Evolutionary conservation across 305 asterid species (phyloP).

Genomic region (Plantago coronopus): DNA sequence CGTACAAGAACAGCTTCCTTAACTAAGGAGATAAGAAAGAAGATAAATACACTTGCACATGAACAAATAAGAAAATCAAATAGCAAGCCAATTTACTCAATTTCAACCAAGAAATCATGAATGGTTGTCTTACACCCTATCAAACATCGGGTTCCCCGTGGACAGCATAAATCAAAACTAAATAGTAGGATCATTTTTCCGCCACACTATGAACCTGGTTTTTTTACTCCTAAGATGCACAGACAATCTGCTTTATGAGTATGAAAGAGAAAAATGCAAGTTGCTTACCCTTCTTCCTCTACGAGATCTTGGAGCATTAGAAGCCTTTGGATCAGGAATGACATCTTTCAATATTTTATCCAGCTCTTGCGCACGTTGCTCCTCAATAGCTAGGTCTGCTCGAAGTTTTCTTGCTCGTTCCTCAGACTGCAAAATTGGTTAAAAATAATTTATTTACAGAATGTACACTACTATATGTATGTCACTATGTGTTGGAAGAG

Average conservation of each 20-base stretch:
- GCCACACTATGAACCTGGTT: neutral
- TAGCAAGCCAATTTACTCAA: too few relatives aligned
- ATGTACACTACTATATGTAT: neutral
- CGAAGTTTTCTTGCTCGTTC: constrained; percentile 81
- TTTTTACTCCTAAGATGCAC: neutral
- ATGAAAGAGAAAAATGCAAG: constrained; percentile 16
- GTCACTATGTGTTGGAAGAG: neutral
- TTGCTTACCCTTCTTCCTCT: constrained; percentile 68
- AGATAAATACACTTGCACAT: too few relatives aligned
- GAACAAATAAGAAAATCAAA: too few relatives aligned
- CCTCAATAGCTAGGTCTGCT: constrained; percentile 80
- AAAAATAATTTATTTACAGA: constrained; percentile 8
- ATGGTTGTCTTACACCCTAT: too few relatives aligned
- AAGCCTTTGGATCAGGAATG: constrained; percentile 48
- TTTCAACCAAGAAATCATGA: too few relatives aligned
- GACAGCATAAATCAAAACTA: neutral
- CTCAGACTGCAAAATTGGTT: constrained; percentile 58
- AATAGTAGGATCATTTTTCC: neutral
- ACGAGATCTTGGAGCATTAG: constrained; percentile 46
- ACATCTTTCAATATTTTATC: constrained; percentile 72
- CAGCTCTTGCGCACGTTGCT: constrained; percentile 72
- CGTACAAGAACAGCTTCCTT: too few relatives aligned
- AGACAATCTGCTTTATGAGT: constrained; percentile 7
- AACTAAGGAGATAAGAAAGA: too few relatives aligned
- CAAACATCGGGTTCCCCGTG: neutral